Base-by-base conservation (phyloP, 331 rosid species). In the Ulmus americana region DNA sequence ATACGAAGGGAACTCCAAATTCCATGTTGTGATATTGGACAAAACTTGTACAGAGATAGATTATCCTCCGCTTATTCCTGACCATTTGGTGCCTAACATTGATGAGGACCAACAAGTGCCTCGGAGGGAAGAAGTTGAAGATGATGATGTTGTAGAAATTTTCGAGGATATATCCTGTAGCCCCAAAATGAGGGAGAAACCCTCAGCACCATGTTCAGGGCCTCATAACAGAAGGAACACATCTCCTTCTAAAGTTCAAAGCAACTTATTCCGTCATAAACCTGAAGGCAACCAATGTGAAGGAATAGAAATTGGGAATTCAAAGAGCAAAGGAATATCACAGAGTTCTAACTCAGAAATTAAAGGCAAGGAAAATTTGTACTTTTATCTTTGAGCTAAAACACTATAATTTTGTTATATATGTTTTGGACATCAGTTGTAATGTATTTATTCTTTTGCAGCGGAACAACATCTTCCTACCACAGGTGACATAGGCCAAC, bases 21-120 rank as follows among this genome's bases (percentile, higher is more conserved):
- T 83, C 22, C 47, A 69, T 10, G 69, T 75, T 12, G n/a, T 63
- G 43, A 60, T 77, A 40, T 72, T 79, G 38, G 72, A 75, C 46
- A 10, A 0, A 20, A 77, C 59, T 55, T 15, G 66, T 38, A 6
- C 38, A 5, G 81, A 75, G 73, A 74, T 75, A 18, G 76, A 77
- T 3, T 83, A 70, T 70, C 76, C 35, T 28, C 35, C 35, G 2
- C 35, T 28, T 28, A 28, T 28, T 28, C 35, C 4, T 28, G 35
- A 28, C 35, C 35, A 28, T 28, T 28, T 28, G 35, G 35, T 3
- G 35, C 35, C 35, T 28, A 2, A 28, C 35, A 28, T 28, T 28
- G 35, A 2, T 28, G 35, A 28, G 35, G 35, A 28, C 35, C 35
- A 22, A 51, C n/a, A 35, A 13, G 3, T 0, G 11, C 55, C 47